Conservation (phyloP, 306 rosid genomes). For the Fragaria nilgerrensis region DNA sequence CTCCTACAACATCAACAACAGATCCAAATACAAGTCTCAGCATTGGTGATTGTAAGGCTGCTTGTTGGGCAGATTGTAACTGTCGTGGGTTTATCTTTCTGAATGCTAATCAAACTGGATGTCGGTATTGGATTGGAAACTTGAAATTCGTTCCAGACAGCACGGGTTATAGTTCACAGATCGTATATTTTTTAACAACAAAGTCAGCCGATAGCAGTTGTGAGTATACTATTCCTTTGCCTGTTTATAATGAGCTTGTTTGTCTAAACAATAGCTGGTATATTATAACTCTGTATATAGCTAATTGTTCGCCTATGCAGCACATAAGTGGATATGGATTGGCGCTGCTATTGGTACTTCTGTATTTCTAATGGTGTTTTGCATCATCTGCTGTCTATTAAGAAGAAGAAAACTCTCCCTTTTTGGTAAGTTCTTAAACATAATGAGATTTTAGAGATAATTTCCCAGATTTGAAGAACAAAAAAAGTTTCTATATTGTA, state of each 20-base stretch:
- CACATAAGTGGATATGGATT: conserved; percentile 19
- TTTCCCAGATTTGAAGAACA: not conserved
- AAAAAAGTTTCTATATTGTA: not conserved
- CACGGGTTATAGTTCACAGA: not conserved
- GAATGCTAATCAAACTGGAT: conserved; percentile 5
- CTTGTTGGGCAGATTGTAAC: conserved; percentile 14
- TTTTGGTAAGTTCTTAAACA: not conserved
- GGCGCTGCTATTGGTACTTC: not conserved
- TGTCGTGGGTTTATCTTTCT: conserved; percentile 4
- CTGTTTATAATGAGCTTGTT: not conserved
- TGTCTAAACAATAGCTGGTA: not conserved
- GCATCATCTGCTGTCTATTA: not conserved
- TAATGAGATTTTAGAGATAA: no score
- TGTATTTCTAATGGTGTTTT: not conserved
- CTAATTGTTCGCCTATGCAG: not conserved
- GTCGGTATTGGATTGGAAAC: conserved; percentile 11
- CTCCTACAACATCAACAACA: not conserved
- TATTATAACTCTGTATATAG: not conserved
- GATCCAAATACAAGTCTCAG: not conserved
- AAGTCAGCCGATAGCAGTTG: not conserved
- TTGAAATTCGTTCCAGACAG: not conserved
- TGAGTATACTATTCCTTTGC: not conserved
- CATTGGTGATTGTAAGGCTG: not conserved
- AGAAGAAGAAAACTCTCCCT: not conserved
- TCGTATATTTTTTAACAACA: not conserved